These are phyloP conservation scores for Coemansia sp. DNA, from an alignment of 192 early-diverging fungal genomes.

Conservation along the genomic window DNA sequence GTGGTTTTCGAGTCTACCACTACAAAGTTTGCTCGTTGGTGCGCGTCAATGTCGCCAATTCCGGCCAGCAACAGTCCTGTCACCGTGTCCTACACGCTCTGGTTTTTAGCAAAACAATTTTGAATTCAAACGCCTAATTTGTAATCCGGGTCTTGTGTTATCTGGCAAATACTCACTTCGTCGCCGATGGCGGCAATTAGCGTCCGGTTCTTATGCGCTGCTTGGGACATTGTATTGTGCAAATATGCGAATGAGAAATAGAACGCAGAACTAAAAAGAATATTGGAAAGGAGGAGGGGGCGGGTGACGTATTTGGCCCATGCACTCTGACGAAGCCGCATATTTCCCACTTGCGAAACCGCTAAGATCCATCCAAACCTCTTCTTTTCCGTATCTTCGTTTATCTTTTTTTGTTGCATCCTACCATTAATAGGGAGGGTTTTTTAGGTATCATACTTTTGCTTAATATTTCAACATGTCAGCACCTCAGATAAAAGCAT, in stretches of 20 bases:
- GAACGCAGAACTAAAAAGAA: not conserved
- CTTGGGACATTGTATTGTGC: constrained; percentile 19
- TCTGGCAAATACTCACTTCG: constrained; percentile 25
- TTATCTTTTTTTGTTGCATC: not conserved
- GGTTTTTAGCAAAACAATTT: too few relatives aligned
- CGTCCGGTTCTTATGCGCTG: constrained; percentile 37
- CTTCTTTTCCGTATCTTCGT: not conserved
- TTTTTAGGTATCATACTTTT: too few relatives aligned
- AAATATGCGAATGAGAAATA: not conserved
- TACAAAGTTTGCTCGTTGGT: constrained; percentile 92
- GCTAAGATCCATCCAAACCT: not conserved
- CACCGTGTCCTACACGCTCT: constrained; percentile 70
- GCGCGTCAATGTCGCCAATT: constrained; percentile 90
- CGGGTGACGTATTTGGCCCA: not conserved
- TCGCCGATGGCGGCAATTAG: constrained; percentile 54
- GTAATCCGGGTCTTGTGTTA: too few relatives aligned
- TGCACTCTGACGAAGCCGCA: not conserved
- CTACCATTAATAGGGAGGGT: too few relatives aligned
- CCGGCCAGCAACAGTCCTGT: constrained; percentile 98
- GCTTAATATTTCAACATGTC: constrained; percentile 9
- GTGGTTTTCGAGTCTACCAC: constrained; percentile 90
- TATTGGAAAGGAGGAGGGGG: not conserved
- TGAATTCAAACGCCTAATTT: not conserved
- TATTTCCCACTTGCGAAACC: not conserved
- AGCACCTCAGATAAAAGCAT: constrained; percentile 54